Evolutionary conservation across 2,329 filamentous ascomycete species (phyloP).

Genomic region (Phyllosticta ampelicida): DNA sequence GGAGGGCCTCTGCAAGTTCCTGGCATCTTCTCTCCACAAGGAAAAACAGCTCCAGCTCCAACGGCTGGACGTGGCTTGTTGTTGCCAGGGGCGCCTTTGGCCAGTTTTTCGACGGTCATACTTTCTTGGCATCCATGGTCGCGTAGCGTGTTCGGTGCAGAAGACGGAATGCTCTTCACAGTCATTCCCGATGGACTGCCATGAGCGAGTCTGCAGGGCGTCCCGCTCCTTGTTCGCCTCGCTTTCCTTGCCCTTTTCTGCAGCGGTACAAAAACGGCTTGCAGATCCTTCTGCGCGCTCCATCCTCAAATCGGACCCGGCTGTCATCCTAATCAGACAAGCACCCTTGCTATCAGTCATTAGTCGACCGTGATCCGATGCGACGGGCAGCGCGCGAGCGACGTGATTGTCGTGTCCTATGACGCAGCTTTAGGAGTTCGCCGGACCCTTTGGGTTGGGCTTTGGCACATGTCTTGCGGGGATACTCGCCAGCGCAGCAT

Average conservation of each 20-base stretch:
- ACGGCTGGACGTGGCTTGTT: not conserved
- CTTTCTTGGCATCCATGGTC: not conserved
- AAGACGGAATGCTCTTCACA: not conserved
- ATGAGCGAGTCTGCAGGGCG: not conserved
- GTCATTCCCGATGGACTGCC: not conserved
- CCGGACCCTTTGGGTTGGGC: not conserved
- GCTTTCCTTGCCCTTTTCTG: not conserved
- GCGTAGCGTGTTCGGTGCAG: not conserved
- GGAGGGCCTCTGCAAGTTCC: not conserved
- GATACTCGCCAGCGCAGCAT: not conserved
- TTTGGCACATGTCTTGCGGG: not conserved
- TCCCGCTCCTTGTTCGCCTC: not conserved
- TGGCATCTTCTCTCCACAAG: not conserved
- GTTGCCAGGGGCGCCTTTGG: not conserved
- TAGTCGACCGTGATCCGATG: not conserved
- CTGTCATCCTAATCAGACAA: not conserved
- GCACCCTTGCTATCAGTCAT: not conserved
- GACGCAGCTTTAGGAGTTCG: not conserved
- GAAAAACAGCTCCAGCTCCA: not conserved
- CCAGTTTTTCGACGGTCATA: not conserved
- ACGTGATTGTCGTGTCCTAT: not conserved
- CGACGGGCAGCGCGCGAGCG: not conserved
- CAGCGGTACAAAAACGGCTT: not conserved
- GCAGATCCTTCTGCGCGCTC: not conserved
- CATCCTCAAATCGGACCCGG: not conserved